phyloP scores from a whole-genome alignment of 495 filamentous ascomycete genomes.

The Xylaria scruposa region DNA sequence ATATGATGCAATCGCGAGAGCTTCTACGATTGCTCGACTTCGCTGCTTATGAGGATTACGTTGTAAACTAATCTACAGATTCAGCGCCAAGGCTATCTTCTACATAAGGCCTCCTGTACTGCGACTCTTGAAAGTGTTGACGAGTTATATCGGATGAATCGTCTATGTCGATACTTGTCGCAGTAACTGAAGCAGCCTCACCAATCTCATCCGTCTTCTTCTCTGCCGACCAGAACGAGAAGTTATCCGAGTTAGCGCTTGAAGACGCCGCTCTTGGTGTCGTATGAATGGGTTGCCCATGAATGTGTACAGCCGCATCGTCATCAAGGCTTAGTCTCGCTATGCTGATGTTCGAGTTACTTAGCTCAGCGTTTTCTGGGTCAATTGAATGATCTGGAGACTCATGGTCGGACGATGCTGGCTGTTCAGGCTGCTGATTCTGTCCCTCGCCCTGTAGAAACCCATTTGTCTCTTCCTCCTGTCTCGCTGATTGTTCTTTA shows the following conservation, averaged over 20 bases:
- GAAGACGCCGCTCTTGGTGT: constrained; percentile 28
- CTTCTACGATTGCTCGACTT: background rate
- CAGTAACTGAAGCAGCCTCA: constrained; percentile 37
- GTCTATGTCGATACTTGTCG: constrained; percentile 31
- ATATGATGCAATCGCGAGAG: background rate
- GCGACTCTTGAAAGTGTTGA: background rate
- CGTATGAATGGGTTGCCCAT: background rate
- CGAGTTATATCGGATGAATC: background rate
- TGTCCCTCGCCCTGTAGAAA: constrained; percentile 21
- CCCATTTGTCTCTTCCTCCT: constrained; percentile 34
- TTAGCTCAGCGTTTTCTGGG: background rate
- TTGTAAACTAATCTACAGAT: background rate
- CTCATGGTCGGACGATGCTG: constrained; percentile 10
- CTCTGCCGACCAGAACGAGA: constrained; percentile 38
- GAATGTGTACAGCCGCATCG: background rate
- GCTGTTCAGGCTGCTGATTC: constrained; percentile 12
- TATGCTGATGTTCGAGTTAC: constrained; percentile 4
- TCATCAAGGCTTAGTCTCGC: constrained; percentile 29
- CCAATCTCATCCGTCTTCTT: constrained; percentile 30
- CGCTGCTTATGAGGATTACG: background rate
- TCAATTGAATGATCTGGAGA: background rate
- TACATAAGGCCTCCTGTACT: constrained; percentile 35
- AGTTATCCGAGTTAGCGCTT: constrained; percentile 36
- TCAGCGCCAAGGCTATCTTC: constrained; percentile 28
- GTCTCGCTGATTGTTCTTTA: constrained; percentile 34